Evolutionary conservation across 2,329 filamentous ascomycete genomes (phyloP), one percentile per base, ranked within the genome.

Genomic region (Penicillium frequentans): DNA sequence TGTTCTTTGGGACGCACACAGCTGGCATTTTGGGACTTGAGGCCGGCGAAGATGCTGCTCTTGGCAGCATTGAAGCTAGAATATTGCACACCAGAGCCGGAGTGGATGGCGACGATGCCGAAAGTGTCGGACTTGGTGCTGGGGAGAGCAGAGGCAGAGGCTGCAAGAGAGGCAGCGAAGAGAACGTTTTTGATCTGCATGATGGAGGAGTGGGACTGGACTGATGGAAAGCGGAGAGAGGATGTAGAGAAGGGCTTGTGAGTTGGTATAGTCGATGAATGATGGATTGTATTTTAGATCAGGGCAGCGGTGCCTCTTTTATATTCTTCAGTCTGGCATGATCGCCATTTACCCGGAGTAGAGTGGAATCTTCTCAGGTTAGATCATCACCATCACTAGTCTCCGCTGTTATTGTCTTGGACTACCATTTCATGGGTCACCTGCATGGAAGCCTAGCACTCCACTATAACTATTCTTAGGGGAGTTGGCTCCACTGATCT

Each of bases 41-140:
- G 68, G 54, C 78, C 73, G 59, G 84, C 68, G 55, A 78, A 73
- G 58, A 87, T 61, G 64, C 72, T 73, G 66, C 71, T 70, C 52
- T 70, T 59, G 6, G 74, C 67, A 31, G 85, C 85, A 59, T 77
- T 76, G 66, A 83, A 69, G 33, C 54, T 47, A 23, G 70, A 59
- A 59, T 79, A 79, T 63, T 86, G 83, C 24, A 86, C 74, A 2
- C 64, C 68, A 54, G 74, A 80, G 62, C 75, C 80, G 31, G 82
- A 81, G 58, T 77, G 78, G 54, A 85, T 77, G 56, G 81, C 71
- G 66, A 84, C 72, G 55, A 85, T 57, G 61, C 74, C 71, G 67
- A 86, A 86, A 52, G 71, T 68, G 47, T 73, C 69, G 42, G 65
- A 58, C 37, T 68, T 62, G 47, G 63, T 52, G 21, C 66, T 61